A percentile compares a stretch with the other conserved stretches of the same genome.
Evolutionary conservation across 2,329 filamentous ascomycete genomes (phyloP).

Genomic region (Mycosphaerella sp.): DNA sequence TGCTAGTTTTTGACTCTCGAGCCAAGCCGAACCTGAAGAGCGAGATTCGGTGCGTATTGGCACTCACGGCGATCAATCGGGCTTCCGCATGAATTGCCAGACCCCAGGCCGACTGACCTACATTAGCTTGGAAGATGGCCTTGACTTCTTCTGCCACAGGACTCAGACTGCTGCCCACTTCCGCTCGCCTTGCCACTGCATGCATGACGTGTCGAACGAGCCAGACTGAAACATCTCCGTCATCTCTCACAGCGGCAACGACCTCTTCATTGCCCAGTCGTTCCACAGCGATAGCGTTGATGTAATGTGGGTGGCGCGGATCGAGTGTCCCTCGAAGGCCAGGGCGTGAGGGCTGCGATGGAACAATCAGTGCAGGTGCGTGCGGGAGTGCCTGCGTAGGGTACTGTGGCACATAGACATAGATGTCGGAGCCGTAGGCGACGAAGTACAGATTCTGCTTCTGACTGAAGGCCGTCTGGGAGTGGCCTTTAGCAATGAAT

Average conservation of each 20-base stretch:
- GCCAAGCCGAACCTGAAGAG: constrained; percentile 55
- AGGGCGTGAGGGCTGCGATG: constrained; percentile 34
- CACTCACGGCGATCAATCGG: constrained; percentile 78
- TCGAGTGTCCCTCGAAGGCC: constrained; percentile 34
- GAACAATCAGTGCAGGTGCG: constrained; percentile 36
- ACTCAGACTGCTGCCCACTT: constrained; percentile 23
- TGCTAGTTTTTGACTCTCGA: constrained; percentile 19
- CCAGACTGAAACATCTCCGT: constrained; percentile 49
- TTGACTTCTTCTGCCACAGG: constrained; percentile 40
- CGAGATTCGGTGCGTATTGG: constrained; percentile 59
- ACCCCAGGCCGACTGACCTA: constrained; percentile 79
- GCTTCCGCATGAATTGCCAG: constrained; percentile 72
- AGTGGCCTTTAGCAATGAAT: neutral
- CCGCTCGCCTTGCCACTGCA: constrained; percentile 32
- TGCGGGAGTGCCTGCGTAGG: constrained; percentile 36
- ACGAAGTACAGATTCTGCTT: constrained; percentile 45
- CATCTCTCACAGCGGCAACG: constrained; percentile 49
- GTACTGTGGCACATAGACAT: constrained; percentile 41
- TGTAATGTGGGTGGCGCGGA: constrained; percentile 36
- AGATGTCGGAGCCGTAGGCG: constrained; percentile 37
- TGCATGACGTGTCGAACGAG: constrained; percentile 32
- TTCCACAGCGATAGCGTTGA: constrained; percentile 42
- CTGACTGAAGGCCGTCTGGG: constrained; percentile 41
- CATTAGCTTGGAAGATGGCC: constrained; percentile 68
- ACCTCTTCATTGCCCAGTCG: constrained; percentile 43